Evolutionary conservation across 371 early-diverging fungal genomes (phyloP).

Genomic region (Apophysomyces ossiformis): DNA sequence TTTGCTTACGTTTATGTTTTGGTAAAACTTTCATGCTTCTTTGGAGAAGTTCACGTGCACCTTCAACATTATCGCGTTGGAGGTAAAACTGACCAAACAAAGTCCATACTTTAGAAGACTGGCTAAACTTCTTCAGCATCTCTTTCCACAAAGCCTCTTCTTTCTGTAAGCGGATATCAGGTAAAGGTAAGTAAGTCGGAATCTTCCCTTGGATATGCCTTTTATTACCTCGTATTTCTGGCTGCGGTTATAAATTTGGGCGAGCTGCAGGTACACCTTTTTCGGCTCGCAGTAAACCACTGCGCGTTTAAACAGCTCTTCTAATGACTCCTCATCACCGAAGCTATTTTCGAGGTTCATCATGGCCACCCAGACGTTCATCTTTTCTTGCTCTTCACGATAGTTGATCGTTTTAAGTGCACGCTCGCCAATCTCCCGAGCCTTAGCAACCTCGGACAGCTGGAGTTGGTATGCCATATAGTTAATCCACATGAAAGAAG

Average conservation of each 20-base stretch:
- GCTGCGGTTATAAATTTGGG: constrained; percentile 86
- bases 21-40: constrained; percentile 81
- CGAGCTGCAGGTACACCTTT: constrained; percentile 84
- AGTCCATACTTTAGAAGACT: constrained; percentile 90
- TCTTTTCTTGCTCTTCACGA: constrained; percentile 92
- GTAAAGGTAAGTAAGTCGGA: neutral
- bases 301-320: constrained; percentile 85
- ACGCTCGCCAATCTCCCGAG: constrained; percentile 90
- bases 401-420: constrained; percentile 92
- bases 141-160: constrained; percentile 77
- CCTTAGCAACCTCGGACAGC: constrained; percentile 87
- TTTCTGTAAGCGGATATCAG: constrained; percentile 32
- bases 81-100: constrained; percentile 80
- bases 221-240: constrained; percentile 69
- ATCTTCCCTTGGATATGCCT: neutral
- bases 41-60: constrained; percentile 81
- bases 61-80: constrained; percentile 70
- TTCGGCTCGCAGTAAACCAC: constrained; percentile 84
- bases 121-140: constrained; percentile 85
- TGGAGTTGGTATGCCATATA: constrained; percentile 97
- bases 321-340: constrained; percentile 80
- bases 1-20: constrained; percentile 82
- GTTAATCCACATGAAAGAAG: constrained; percentile 96
- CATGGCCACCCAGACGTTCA: constrained; percentile 95
- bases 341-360: constrained; percentile 94